Conservation (phyloP, 371 early-diverging fungal genomes). For the Rhizomucor pusillus region DNA sequence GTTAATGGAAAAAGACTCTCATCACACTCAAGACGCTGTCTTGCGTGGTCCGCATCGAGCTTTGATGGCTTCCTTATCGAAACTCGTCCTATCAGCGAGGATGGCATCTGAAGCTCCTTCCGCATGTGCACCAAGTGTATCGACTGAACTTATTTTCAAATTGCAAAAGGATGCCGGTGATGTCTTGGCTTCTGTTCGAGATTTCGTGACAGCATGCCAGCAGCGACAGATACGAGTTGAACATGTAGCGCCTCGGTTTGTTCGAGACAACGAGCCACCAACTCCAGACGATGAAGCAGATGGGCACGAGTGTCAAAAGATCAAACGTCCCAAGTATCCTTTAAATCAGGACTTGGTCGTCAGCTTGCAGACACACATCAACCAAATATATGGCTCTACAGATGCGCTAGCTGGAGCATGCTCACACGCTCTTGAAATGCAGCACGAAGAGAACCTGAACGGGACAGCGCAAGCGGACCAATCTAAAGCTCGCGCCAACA, state of each 20-base stretch:
- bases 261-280: constrained; percentile 1
- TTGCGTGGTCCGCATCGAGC: constrained; percentile 69
- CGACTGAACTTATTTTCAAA: constrained; percentile 14
- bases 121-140: neutral
- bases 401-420: constrained; percentile 16
- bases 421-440: constrained; percentile 9
- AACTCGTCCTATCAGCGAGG: constrained; percentile 80
- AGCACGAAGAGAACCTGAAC: constrained; percentile 11
- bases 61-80: constrained; percentile 75
- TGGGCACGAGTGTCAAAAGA: neutral
- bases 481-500: constrained; percentile 17
- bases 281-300: constrained; percentile 1
- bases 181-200: constrained; percentile 69
- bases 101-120: constrained; percentile 73
- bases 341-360: constrained; percentile 32
- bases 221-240: constrained; percentile 58
- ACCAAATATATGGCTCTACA: constrained; percentile 32
- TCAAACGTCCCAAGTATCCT: constrained; percentile 11
- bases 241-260: constrained; percentile 35
- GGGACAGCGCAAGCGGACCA: constrained; percentile 4
- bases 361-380: constrained; percentile 31
- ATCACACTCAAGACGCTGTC: constrained; percentile 62
- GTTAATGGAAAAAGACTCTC: constrained; percentile 65
- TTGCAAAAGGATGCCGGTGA: constrained; percentile 47
- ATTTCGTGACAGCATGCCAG: constrained; percentile 75